Evolutionary conservation across 495 filamentous ascomycete species (phyloP).

Genomic region (Endocarpon pusillum): DNA sequence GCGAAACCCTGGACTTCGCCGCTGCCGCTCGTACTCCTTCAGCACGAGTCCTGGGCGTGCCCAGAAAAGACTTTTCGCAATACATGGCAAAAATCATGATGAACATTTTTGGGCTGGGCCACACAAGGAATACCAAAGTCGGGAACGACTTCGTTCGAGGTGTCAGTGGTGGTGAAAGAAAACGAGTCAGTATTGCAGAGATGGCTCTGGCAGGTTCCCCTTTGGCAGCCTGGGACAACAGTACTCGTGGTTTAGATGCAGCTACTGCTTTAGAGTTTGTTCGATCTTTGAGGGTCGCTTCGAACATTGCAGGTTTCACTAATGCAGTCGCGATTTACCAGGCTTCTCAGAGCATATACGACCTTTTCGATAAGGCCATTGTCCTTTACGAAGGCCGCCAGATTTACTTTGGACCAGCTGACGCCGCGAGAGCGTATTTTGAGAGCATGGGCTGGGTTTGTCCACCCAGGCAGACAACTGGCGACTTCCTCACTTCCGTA

Average conservation of each 20-base stretch:
- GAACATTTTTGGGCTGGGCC: conserved; percentile 40
- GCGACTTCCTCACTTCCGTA: conserved; percentile 59
- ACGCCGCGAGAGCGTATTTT: conserved; percentile 44
- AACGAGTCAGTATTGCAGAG: conserved; percentile 38
- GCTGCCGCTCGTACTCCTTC: conserved; percentile 33
- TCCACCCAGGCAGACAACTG: conserved; percentile 41
- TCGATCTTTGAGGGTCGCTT: conserved; percentile 58
- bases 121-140: conserved; percentile 37
- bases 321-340: conserved; percentile 77
- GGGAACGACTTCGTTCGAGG: conserved; percentile 51
- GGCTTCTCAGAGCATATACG: conserved; percentile 71
- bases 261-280: conserved; percentile 62
- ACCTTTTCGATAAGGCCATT: conserved; percentile 41
- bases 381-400: conserved; percentile 48
- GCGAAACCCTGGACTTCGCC: conserved; percentile 49
- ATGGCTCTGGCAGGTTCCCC: conserved; percentile 56
- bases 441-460: conserved; percentile 40
- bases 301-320: conserved; percentile 57
- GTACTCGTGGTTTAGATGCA: conserved; percentile 70
- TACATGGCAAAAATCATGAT: conserved; percentile 41
- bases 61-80: conserved; percentile 23
- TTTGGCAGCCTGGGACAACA: conserved; percentile 75
- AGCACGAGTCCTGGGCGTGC: conserved; percentile 25
- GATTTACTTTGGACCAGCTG: conserved; percentile 48
- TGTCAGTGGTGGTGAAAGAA: conserved; percentile 72